Evolutionary conservation across 345 rosid species (phyloP).

Genomic region (Reutealis trisperma): DNA sequence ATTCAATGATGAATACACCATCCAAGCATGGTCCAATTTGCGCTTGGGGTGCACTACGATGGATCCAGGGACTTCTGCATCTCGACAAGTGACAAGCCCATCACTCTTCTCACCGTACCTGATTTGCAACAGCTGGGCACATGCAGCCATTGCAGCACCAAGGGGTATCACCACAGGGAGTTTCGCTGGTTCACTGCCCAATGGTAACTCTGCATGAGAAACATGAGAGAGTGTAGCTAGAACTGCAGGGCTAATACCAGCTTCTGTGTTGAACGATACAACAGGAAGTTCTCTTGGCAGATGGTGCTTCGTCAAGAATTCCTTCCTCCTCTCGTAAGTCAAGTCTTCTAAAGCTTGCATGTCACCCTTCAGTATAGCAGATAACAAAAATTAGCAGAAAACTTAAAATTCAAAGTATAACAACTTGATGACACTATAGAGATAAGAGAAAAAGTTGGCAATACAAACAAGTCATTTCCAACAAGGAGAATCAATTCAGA

Average conservation of each 20-base stretch:
- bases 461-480: background rate
- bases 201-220: slow-evolving; percentile 86
- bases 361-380: slow-evolving; percentile 59
- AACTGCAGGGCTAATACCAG: slow-evolving; percentile 77
- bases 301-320: slow-evolving; percentile 68
- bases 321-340: slow-evolving; percentile 83
- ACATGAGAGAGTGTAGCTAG: slow-evolving; percentile 79
- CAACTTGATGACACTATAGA: background rate
- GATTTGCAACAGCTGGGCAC: slow-evolving; percentile 80
- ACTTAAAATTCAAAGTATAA: background rate
- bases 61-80: slow-evolving; percentile 96
- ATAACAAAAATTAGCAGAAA: background rate
- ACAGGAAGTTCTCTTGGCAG: slow-evolving; percentile 79
- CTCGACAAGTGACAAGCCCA: slow-evolving; percentile 83
- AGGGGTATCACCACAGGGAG: slow-evolving; percentile 88
- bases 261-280: slow-evolving; percentile 91
- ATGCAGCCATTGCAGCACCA: slow-evolving; percentile 97
- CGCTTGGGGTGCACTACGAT: slow-evolving; percentile 78
- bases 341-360: slow-evolving; percentile 92
- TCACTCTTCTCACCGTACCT: slow-evolving; percentile 91
- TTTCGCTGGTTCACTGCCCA: slow-evolving; percentile 54
- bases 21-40: slow-evolving; percentile 93
- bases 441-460: background rate
- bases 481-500: background rate
- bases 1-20: slow-evolving; percentile 87